Conservation (phyloP, 2,329 filamentous ascomycete species). For the Fusarium tupiense region DNA sequence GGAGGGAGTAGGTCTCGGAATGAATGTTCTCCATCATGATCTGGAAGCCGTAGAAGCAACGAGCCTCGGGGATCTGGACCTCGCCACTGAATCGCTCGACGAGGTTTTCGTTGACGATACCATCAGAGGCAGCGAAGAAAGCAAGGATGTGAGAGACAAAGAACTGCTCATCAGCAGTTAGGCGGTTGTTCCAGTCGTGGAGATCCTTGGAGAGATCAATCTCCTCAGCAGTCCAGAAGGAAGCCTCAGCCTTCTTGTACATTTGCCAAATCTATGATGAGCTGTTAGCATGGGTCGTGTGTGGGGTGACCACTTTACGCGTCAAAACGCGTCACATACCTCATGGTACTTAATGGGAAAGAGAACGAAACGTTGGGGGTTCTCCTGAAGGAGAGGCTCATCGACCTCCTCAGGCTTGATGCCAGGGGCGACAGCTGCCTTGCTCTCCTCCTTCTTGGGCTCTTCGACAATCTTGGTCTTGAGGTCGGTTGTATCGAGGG, state of each 20-base stretch:
- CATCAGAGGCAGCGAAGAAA: slow-evolving; percentile 98
- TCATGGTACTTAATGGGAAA: slow-evolving; percentile 99
- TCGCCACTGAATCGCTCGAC: slow-evolving; percentile 97
- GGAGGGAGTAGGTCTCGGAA: slow-evolving; percentile 98
- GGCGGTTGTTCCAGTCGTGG: slow-evolving; percentile 98
- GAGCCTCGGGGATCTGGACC: slow-evolving; percentile 96
- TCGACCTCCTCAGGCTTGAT: slow-evolving; percentile 77
- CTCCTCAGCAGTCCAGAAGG: slow-evolving; percentile 99
- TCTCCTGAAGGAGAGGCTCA: slow-evolving; percentile 94
- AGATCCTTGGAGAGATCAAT: slow-evolving; percentile 99
- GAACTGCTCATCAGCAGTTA: slow-evolving; percentile 97
- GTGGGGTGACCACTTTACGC: slow-evolving; percentile 70
- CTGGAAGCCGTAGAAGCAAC: slow-evolving; percentile 99
- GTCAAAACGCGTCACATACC: slow-evolving; percentile 75
- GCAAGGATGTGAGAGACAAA: slow-evolving; percentile 98
- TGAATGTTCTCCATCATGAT: slow-evolving; percentile 99
- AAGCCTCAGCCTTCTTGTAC: slow-evolving; percentile 99
- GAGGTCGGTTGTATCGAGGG: slow-evolving; percentile 66
- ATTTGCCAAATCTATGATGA: slow-evolving; percentile 92
- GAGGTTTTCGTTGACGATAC: slow-evolving; percentile 99
- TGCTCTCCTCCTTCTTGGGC: slow-evolving; percentile 46
- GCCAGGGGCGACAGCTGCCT: slow-evolving; percentile 56
- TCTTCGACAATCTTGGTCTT: slow-evolving; percentile 68
- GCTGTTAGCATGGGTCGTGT: slow-evolving; percentile 51
- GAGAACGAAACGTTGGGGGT: slow-evolving; percentile 93